Base-by-base conservation (phyloP, 495 filamentous ascomycete genomes). In the Sordaria brevicollis region DNA sequence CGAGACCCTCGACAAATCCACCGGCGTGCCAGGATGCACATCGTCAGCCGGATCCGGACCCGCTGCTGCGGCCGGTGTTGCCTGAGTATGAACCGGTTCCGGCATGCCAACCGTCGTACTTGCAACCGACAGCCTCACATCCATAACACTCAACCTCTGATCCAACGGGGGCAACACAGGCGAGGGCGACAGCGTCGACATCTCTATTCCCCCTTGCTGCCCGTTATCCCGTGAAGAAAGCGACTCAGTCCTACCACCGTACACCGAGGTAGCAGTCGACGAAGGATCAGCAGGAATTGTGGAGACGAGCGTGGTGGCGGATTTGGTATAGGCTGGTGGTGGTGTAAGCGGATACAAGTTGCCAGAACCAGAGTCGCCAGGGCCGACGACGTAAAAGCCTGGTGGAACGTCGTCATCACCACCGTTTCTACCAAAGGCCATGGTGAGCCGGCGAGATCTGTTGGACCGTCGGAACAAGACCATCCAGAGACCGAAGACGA, bases 401-500 rank as follows among this genome's bases (percentile, higher is more conserved):
- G 21, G 49, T 6, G 49, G 49, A 9, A 31, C 25, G 25, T 62
- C n/a, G n/a, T n/a, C n/a, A n/a, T n/a, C n/a, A n/a, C n/a, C 43
- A 54, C 43, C 43, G 43, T 25, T 21, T 5, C 43, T 9, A 10
- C 21, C 11, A n/a, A n/a, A n/a, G n/a, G 2, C 6, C 49, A 31
- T 62, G 7, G 49, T 31, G 49, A 62, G 11, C 15, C 49, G 49
- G 6, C 49, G 49, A 13, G 49, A 62, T 13, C n/a, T n/a, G n/a
- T 62, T 62, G 49, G 69, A 68, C 10, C 66, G 66, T 1, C 69
- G 67, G 41, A 69, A 71, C 21, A 71, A 66, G 13, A 39, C 11
- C 41, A 71, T 68, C 69, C 69, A 71, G 15, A 71, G 69, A 25
- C 34, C 38, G 11, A 54, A 21, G 34, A 71, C 67, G n/a, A 71